Evolutionary conservation across 345 rosid genomes (phyloP).

Genomic region (Eucalyptus caleyi): DNA sequence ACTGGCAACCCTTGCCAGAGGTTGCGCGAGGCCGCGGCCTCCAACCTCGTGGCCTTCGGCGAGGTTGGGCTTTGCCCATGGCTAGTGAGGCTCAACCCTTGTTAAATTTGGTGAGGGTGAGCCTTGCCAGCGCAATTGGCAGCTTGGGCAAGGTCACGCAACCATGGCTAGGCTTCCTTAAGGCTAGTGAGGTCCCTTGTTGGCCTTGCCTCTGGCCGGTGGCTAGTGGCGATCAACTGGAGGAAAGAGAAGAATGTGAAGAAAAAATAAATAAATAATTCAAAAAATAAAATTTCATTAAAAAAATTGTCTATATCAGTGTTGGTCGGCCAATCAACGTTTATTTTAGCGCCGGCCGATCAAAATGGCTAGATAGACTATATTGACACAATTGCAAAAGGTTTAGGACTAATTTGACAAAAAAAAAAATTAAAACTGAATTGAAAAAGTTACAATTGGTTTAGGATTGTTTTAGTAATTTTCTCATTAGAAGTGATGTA

Average conservation of each 20-base stretch:
- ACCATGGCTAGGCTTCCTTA: fast-evolving
- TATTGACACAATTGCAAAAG: fast-evolving
- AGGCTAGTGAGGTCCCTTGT: fast-evolving
- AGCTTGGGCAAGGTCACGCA: no score
- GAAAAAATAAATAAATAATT: no score
- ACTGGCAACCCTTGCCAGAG: fast-evolving
- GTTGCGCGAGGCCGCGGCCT: fast-evolving
- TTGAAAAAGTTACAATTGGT: no score
- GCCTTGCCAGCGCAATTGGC: fast-evolving
- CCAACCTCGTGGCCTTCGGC: fast-evolving
- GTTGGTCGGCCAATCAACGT: fast-evolving
- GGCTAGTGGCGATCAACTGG: fast-evolving
- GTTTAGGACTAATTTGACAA: fast-evolving
- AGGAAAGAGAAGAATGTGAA: no score
- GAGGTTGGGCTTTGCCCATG: fast-evolving
- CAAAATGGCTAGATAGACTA: fast-evolving
- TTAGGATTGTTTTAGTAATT: no score
- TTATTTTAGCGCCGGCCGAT: fast-evolving
- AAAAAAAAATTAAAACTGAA: no score
- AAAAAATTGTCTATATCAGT: fast-evolving
- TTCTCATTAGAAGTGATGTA: no score
- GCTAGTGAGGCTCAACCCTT: no score
- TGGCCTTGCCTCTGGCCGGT: no score
- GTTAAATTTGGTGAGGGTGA: fast-evolving
- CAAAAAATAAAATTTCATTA: fast-evolving